Percentiles rank a stretch among this genome's conserved stretches.
Evolutionary conservation across 2,329 filamentous ascomycete species (phyloP).

Genomic region (Magnaporthales sp.): DNA sequence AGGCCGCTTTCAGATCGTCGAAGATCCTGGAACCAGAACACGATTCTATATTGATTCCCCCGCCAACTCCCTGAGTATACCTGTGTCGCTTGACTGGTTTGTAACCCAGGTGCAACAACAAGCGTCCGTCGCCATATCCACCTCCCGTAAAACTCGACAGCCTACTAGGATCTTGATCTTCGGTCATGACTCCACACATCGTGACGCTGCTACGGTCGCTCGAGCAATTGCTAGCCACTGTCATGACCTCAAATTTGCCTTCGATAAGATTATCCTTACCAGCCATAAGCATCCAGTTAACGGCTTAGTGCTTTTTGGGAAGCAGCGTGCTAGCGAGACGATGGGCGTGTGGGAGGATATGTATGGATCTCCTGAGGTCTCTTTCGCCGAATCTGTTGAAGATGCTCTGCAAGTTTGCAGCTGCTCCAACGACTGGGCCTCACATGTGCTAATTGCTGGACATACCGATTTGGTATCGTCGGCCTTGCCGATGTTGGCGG

Average conservation of each 20-base stretch:
- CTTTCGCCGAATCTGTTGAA: not conserved
- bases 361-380: not conserved
- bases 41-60: slow-evolving; percentile 3
- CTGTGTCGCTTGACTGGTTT: slow-evolving; percentile 4
- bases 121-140: not conserved
- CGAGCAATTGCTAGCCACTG: not conserved
- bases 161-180: not conserved
- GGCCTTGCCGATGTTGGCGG: slow-evolving; percentile 5
- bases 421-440: not conserved
- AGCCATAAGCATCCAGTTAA: not conserved
- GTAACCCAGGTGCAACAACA: not conserved
- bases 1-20: slow-evolving; percentile 3
- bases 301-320: not conserved
- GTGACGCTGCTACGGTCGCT: not conserved
- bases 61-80: slow-evolving; percentile 1
- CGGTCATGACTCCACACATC: slow-evolving; percentile 1
- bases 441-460: slow-evolving; percentile 1
- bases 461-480: slow-evolving; percentile 7
- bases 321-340: not conserved
- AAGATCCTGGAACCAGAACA: not conserved
- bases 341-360: not conserved
- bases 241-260: not conserved
- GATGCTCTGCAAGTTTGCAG: not conserved
- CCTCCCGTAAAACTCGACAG: not conserved
- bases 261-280: slow-evolving; percentile 2